Percentiles rank a stretch among this genome's conserved stretches.
phyloP scores from a whole-genome alignment of 2,329 filamentous ascomycete species.

The Aspergillus sp. region DNA sequence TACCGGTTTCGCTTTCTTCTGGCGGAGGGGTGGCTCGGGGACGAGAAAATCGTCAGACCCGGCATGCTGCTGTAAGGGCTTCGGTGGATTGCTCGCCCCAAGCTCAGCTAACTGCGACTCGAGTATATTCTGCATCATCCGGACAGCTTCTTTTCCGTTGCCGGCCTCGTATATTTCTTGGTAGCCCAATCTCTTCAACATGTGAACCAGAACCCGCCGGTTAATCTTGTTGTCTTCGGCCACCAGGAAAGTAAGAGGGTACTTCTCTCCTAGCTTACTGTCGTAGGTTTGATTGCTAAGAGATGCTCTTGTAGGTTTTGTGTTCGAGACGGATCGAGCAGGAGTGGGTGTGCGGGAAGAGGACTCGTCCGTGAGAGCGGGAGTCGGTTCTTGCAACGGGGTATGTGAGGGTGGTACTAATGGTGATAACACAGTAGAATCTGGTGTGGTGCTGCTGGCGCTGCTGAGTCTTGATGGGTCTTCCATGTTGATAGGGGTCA shows the following conservation, averaged over 20 bases:
- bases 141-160: constrained; percentile 70
- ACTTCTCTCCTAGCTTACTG: constrained; percentile 60
- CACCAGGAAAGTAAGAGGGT: constrained; percentile 70
- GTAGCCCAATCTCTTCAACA: constrained; percentile 71
- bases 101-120: constrained; percentile 26
- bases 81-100: constrained; percentile 25
- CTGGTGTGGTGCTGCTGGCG: constrained; percentile 28
- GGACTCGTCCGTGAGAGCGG: constrained; percentile 33
- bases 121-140: constrained; percentile 58
- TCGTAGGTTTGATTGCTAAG: constrained; percentile 51
- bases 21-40: constrained; percentile 27
- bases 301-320: constrained; percentile 32
- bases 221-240: constrained; percentile 77
- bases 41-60: constrained; percentile 20
- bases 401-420: constrained; percentile 32
- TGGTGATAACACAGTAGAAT: constrained; percentile 27
- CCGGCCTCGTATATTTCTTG: constrained; percentile 66
- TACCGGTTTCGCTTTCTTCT: constrained; percentile 50
- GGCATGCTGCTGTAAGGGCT: constrained; percentile 9
- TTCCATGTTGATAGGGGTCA: constrained; percentile 29
- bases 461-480: constrained; percentile 30
- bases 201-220: constrained; percentile 67
- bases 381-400: constrained; percentile 36
- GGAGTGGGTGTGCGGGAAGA: constrained; percentile 30
- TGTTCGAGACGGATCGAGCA: constrained; percentile 26